Conservation (phyloP, 2,329 filamentous ascomycete genomes). For the Arthrobotrys entomopaga region DNA sequence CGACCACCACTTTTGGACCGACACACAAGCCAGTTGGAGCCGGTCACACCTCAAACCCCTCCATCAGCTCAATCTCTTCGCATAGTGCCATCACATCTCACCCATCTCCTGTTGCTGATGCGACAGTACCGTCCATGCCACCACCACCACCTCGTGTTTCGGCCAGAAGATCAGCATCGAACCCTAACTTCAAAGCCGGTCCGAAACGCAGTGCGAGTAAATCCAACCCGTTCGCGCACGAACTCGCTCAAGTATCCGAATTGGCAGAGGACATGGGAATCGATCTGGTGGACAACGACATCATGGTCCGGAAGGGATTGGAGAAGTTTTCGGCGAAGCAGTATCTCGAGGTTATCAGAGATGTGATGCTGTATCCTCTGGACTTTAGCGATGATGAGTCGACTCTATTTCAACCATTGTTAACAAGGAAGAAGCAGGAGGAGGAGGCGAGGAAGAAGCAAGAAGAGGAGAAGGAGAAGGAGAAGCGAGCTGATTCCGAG, state of each 20-base stretch:
- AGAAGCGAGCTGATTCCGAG: background rate
- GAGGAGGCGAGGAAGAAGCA: background rate
- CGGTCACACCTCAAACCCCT: conserved; percentile 13
- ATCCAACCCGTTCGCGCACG: conserved; percentile 83
- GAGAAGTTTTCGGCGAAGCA: conserved; percentile 80
- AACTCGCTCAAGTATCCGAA: conserved; percentile 91
- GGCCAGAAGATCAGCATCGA: conserved; percentile 41
- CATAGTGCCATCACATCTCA: conserved; percentile 59
- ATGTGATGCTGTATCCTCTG: conserved; percentile 36
- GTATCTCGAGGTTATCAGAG: conserved; percentile 78
- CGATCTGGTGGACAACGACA: conserved; percentile 72
- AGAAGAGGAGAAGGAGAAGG: background rate
- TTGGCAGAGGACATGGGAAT: conserved; percentile 79
- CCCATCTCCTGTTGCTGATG: conserved; percentile 11
- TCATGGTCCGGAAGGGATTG: conserved; percentile 76
- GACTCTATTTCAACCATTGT: background rate
- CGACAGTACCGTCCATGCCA: conserved; percentile 30
- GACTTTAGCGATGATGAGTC: conserved; percentile 15
- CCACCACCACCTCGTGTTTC: conserved; percentile 44
- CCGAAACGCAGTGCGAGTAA: conserved; percentile 59
- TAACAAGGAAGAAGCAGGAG: background rate
- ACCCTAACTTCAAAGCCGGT: conserved; percentile 59
- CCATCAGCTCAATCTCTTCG: conserved; percentile 57
- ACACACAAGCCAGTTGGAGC: conserved; percentile 15
- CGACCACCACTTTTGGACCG: conserved; percentile 17